phyloP scores from a whole-genome alignment of 305 asterid genomes.

The Fraxinus ornus region DNA sequence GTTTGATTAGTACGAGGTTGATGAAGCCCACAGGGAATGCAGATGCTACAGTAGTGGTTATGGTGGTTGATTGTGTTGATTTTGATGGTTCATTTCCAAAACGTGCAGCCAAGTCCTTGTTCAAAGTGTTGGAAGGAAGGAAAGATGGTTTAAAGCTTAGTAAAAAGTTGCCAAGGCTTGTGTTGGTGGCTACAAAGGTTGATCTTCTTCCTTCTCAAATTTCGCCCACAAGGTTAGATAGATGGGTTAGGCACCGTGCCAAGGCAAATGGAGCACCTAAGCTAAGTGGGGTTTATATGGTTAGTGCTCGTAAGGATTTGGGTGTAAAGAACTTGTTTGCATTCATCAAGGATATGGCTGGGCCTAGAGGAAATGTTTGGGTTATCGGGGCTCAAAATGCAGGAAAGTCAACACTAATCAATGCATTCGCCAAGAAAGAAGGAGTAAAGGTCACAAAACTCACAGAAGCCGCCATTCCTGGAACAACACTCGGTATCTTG shows the following conservation, averaged over 20 bases:
- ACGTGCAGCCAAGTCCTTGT: slow-evolving; percentile 78
- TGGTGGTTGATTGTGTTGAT: slow-evolving; percentile 93
- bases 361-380: slow-evolving; percentile 98
- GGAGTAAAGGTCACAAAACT: slow-evolving; percentile 73
- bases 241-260: slow-evolving; percentile 86
- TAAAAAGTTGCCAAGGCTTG: slow-evolving; percentile 75
- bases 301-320: slow-evolving; percentile 86
- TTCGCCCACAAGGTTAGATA: slow-evolving; percentile 83
- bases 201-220: slow-evolving; percentile 94
- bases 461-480: slow-evolving; percentile 92
- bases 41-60: slow-evolving; percentile 78
- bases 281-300: slow-evolving; percentile 82
- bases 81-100: slow-evolving; percentile 96
- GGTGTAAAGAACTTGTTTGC: slow-evolving; percentile 81
- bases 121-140: slow-evolving; percentile 57
- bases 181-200: slow-evolving; percentile 90
- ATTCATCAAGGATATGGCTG: slow-evolving; percentile 71
- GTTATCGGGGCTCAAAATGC: slow-evolving; percentile 96
- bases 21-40: slow-evolving; percentile 83
- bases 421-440: slow-evolving; percentile 79
- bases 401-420: slow-evolving; percentile 86
- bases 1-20: slow-evolving; percentile 67
- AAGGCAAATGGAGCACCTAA: slow-evolving; percentile 87
- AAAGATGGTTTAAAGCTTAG: slow-evolving; percentile 47
- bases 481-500: slow-evolving; percentile 90